phyloP scores from a whole-genome alignment of 1,284 basidiomycete genomes.

The Cerioporus squamosus region DNA sequence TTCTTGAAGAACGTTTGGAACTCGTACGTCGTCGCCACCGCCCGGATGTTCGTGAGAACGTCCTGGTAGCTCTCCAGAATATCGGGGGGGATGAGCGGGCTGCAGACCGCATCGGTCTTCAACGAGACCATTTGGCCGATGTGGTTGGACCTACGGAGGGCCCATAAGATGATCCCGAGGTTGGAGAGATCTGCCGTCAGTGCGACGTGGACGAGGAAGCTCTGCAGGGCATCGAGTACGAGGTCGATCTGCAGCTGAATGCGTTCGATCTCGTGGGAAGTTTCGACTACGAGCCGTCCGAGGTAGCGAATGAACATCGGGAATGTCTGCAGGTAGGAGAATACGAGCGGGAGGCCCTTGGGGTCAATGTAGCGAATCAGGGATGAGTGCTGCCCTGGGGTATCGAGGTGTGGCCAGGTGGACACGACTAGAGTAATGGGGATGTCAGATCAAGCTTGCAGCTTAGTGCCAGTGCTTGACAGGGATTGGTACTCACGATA shows the following conservation, averaged over 20 bases:
- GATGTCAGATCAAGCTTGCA: neutral
- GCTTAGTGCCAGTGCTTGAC: no score
- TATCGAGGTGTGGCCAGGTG: neutral
- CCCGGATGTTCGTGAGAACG: neutral
- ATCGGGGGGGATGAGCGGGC: conserved; percentile 4
- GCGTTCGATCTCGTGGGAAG: conserved; percentile 4
- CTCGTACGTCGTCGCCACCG: neutral
- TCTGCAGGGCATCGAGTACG: conserved; percentile 1
- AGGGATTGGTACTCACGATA: neutral
- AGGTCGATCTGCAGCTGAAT: conserved; percentile 5
- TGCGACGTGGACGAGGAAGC: conserved; percentile 2
- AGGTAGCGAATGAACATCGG: conserved; percentile 1
- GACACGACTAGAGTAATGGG: neutral
- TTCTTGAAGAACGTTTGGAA: conserved; percentile 7
- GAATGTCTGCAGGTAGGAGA: conserved; percentile 1
- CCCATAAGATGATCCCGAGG: conserved; percentile 8
- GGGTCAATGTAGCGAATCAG: conserved; percentile 2
- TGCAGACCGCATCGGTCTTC: conserved; percentile 10
- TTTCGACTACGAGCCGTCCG: neutral
- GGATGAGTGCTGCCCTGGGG: neutral
- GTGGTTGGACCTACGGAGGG: conserved; percentile 6
- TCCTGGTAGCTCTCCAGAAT: conserved; percentile 5
- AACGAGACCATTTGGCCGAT: conserved; percentile 3
- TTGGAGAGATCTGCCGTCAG: conserved; percentile 6
- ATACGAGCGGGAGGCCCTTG: neutral